A percentile compares a stretch with the other conserved stretches of the same genome.
Conservation (phyloP, 75 land plant species). For the Chamaecyparis obtusa region DNA sequence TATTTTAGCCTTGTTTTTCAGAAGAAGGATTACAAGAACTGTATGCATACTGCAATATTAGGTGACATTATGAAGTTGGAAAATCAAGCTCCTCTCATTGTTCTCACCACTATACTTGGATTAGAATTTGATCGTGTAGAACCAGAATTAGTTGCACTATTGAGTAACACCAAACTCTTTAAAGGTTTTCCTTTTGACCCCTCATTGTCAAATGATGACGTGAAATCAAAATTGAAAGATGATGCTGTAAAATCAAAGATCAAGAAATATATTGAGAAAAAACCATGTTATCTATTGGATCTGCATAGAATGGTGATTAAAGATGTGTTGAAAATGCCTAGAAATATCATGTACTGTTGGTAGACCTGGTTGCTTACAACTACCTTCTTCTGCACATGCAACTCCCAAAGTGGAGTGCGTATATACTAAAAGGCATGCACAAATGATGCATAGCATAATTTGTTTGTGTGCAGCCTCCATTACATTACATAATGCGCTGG, state of each 20-base stretch:
- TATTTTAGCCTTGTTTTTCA: background rate
- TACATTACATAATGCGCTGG: too few relatives aligned
- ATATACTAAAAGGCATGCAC: too few relatives aligned
- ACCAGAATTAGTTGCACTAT: background rate
- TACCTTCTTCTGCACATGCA: too few relatives aligned
- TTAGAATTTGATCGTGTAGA: background rate
- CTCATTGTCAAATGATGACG: background rate
- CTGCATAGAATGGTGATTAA: background rate
- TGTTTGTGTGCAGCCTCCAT: too few relatives aligned
- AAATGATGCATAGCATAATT: too few relatives aligned
- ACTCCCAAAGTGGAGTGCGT: too few relatives aligned
- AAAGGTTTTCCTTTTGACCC: background rate
- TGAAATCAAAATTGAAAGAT: too few relatives aligned
- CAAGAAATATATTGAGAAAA: background rate
- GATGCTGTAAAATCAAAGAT: too few relatives aligned
- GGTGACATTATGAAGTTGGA: background rate
- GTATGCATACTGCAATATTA: background rate
- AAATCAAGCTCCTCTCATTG: background rate
- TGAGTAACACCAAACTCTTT: background rate
- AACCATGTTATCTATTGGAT: background rate
- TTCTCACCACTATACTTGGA: background rate
- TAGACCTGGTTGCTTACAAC: too few relatives aligned
- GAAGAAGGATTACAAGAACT: background rate
- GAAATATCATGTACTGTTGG: too few relatives aligned
- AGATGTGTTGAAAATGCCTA: background rate